A percentile compares a stretch with the other conserved stretches of the same genome.
phyloP scores from a whole-genome alignment of 805 yeast species.

The Metschnikowia cerradonensis region DNA sequence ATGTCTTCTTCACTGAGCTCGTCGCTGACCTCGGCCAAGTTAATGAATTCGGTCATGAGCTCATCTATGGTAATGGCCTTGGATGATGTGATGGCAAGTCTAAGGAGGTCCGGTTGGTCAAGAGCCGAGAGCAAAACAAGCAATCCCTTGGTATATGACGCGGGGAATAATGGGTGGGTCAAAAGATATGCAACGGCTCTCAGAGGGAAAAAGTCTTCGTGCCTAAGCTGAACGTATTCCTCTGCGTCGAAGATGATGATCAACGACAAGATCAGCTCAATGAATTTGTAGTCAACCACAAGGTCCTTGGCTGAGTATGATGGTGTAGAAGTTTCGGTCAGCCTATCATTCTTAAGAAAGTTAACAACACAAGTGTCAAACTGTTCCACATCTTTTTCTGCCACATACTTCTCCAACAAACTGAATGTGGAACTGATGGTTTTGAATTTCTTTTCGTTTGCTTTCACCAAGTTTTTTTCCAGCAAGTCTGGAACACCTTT shows the following conservation, averaged over 20 bases:
- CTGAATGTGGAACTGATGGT: slow-evolving; percentile 20
- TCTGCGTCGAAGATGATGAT: slow-evolving; percentile 29
- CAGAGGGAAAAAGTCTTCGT: slow-evolving; percentile 46
- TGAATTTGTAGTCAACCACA: slow-evolving; percentile 55
- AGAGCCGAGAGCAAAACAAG: slow-evolving; percentile 42
- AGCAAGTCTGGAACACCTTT: slow-evolving; percentile 25
- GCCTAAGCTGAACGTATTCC: slow-evolving; percentile 21
- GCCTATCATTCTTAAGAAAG: slow-evolving; percentile 11
- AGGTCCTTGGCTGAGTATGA: slow-evolving; percentile 57
- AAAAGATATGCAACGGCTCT: slow-evolving; percentile 64
- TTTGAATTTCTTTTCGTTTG: slow-evolving; percentile 7
- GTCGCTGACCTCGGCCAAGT: slow-evolving; percentile 24
- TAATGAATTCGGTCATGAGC: slow-evolving; percentile 56
- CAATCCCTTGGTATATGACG: slow-evolving; percentile 50
- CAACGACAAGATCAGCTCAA: slow-evolving; percentile 42
- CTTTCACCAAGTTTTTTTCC: slow-evolving; percentile 19
- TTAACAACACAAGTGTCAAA: slow-evolving; percentile 26
- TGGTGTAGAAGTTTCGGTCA: background rate
- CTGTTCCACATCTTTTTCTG: slow-evolving; percentile 1
- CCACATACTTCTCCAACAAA: slow-evolving; percentile 4
- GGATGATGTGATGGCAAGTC: slow-evolving; percentile 81
- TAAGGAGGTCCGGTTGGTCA: slow-evolving; percentile 58
- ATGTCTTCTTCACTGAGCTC: slow-evolving; percentile 8
- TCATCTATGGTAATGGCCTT: slow-evolving; percentile 64
- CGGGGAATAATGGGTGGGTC: slow-evolving; percentile 86